Evolutionary conservation across 2,329 filamentous ascomycete genomes (phyloP), one percentile per base, ranked within the genome.

Genomic region (Calonectria pauciramosa): DNA sequence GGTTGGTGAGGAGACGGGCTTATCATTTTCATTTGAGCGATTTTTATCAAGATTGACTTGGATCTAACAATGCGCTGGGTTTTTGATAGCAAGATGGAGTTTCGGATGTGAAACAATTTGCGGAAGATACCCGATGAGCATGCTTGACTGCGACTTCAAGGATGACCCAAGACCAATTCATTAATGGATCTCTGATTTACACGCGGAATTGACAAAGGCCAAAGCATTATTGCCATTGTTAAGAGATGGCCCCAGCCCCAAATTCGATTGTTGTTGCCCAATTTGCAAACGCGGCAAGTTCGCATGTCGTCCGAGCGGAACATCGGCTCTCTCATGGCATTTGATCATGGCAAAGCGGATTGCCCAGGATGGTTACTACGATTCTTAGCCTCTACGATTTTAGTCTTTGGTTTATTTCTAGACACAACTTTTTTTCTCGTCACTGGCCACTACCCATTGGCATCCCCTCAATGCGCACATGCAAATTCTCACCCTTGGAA

Each of bases 1-100:
- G 34, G 56, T 38, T 63, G 36, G 34, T 20, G 7, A 41, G n/a
- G n/a, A 38, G 34, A 44, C 51, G 28, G 16, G 20, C 3, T 11
- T 63, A 28, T 36, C 38, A n/a, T 63, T 63, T 63, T 20, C 34
- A 63, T 63, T 63, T 41, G 34, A 60, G 56, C 23, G 56, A 60
- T 60, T 60, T 60, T 41, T 36, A 60, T 16, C n/a, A 28, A 38
- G 9, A 60, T 60, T 60, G 3, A 41, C 56, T 41, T 26, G 8
- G 56, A 28, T 63, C 23, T 16, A 38, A 41, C 26, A 63, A 41
- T 28, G 32, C 32, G 14, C 18, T 28, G 23, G 36, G 23, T 10
- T 16, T 56, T n/a, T 23, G 56, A 41, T 41, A 63, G 23, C 34
- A 63, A 28, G 7, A 63, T 28, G 56, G 56, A 63, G 56, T 63